Base-by-base conservation (phyloP, 2,329 filamentous ascomycete species). In the Scedosporium apiospermum region DNA sequence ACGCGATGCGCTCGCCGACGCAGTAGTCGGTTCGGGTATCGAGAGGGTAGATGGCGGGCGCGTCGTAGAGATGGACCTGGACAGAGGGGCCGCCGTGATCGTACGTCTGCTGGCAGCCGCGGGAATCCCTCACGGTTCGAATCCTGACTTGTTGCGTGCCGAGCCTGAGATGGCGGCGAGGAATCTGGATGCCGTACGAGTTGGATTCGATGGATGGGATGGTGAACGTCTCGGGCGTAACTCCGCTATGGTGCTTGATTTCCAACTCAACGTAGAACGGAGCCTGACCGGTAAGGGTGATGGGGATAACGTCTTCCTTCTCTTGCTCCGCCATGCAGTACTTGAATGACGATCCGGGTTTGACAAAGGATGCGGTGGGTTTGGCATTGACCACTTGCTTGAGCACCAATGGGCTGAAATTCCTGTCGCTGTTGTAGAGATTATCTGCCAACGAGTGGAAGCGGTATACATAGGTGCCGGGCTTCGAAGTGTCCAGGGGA, bases 261-360 rank as follows among this genome's bases (percentile, higher is more conserved):
- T 93, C 92, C 26, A 98, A 83, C 72, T 98, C 95, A 4, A 99
- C 79, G 58, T 88, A 88, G 77, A 99, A 99, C 0, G 95, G 95
- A 6, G 93, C 86, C 16, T 88, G 80, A 46, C 95, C 95, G 64
- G 89, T 89, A 18, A 99, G 81, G 2, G 84, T 87, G 64, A 99
- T 88, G 0, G 93, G 93, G 62, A 99, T 96, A 49, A 85, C 86
- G 70, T 99, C 93, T 69, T 96, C 91, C 38, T 87, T 85, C 62
- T 86, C 85, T 60, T 89, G 84, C 69, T 96, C 91, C 58, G 92
- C 87, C 72, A 92, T 88, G 76, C 95, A 99, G 75, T 93, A 96
- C 72, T 95, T 96, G 80, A 97, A 97, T 0, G 91, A 93, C 73
- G 95, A 95, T 16, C 93, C 93, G 3, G 93, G 91, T 67, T 90